A percentile compares a stretch with the other conserved stretches of the same genome.
Evolutionary conservation across 257 asterid species (phyloP).

Genomic region (Ballota nigra): DNA sequence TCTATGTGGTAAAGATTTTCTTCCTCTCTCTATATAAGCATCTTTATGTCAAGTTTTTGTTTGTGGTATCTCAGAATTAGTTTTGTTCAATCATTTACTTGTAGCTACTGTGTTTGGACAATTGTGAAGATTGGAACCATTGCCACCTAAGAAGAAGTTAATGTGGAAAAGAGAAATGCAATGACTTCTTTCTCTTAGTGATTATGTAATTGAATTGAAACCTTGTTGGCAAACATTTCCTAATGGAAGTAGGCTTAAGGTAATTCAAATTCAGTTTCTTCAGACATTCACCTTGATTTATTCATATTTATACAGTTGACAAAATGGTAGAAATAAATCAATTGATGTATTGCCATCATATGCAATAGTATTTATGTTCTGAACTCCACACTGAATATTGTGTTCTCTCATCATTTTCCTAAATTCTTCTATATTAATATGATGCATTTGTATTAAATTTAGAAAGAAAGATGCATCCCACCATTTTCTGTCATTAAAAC

Average conservation of each 20-base stretch:
- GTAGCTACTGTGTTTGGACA: slow-evolving; percentile 88
- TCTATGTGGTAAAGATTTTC: slow-evolving; percentile 54
- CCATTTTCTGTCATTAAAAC: not conserved
- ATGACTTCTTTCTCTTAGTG: slow-evolving; percentile 71
- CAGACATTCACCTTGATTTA: not conserved
- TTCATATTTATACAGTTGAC: not conserved
- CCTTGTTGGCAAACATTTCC: slow-evolving; percentile 79
- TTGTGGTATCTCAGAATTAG: not conserved
- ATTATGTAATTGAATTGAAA: slow-evolving; percentile 65
- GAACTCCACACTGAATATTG: not conserved
- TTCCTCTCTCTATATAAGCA: not conserved
- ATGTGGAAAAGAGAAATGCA: slow-evolving; percentile 91
- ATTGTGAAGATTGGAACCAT: slow-evolving; percentile 83
- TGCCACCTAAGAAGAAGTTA: slow-evolving; percentile 58
- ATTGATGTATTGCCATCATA: not conserved
- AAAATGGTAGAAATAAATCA: slow-evolving; percentile 29
- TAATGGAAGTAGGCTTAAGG: slow-evolving; percentile 86
- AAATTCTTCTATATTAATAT: not conserved
- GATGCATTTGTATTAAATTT: not conserved
- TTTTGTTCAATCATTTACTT: not conserved
- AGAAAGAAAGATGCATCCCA: not conserved
- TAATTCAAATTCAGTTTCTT: slow-evolving; percentile 16
- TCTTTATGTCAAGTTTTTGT: not conserved
- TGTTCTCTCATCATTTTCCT: not conserved
- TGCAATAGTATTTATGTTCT: not conserved